Evolutionary conservation across 225 moss, liverwort and hornwort genomes (phyloP).

Genomic region (Ulota crispa): DNA sequence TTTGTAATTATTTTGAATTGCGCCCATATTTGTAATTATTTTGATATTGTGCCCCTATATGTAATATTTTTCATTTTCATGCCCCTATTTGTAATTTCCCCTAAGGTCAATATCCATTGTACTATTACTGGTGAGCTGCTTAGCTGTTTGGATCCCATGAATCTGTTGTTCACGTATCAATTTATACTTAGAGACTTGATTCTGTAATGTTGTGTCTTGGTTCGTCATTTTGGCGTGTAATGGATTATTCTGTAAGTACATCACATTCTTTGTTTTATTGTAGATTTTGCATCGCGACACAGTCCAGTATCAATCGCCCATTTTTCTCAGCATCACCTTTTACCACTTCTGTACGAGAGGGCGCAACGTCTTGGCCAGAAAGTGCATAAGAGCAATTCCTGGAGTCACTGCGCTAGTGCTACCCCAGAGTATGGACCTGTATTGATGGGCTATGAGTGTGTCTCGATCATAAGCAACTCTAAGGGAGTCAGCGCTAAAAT

Average conservation of each 20-base stretch:
- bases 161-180: not conserved
- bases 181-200: not conserved
- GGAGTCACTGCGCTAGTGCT: slow-evolving; percentile 10
- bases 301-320: slow-evolving; percentile 87
- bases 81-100: no score
- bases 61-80: no score
- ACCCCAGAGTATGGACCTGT: slow-evolving; percentile 30
- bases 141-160: not conserved
- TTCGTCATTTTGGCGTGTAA: not conserved
- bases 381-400: slow-evolving; percentile 23
- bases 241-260: not conserved
- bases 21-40: no score
- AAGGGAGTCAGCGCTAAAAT: slow-evolving; percentile 51
- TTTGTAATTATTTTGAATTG: no score
- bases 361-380: slow-evolving; percentile 57
- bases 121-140: not conserved
- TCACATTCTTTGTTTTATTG: slow-evolving; percentile 8
- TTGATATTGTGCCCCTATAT: no score
- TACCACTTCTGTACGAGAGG: slow-evolving; percentile 71
- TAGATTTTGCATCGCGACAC: slow-evolving; percentile 57
- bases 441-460: slow-evolving; percentile 72
- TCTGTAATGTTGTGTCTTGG: not conserved
- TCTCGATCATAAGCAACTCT: slow-evolving; percentile 53
- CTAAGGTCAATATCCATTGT: not conserved
- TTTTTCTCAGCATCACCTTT: slow-evolving; percentile 87